phyloP scores from a whole-genome alignment of 768 basidiomycete species.

The Astraeus odoratus region DNA sequence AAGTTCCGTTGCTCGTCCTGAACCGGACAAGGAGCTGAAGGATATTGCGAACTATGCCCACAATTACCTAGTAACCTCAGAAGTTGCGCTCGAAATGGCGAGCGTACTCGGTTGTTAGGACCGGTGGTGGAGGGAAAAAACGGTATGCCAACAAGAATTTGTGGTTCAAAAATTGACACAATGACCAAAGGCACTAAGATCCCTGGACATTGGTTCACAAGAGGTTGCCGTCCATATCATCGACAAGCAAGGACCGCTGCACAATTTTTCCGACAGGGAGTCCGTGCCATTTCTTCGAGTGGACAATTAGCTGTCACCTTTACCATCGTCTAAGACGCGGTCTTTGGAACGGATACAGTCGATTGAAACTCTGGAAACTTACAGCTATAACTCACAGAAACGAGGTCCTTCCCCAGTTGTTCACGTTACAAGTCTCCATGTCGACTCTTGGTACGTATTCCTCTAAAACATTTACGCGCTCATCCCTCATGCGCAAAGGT shows the following conservation, averaged over 20 bases:
- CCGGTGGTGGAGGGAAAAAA: constrained; percentile 93
- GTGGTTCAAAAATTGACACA: constrained; percentile 5
- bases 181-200: constrained; percentile 67
- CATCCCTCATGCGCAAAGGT: constrained; percentile 30
- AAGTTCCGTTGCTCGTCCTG: constrained; percentile 76
- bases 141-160: constrained; percentile 39
- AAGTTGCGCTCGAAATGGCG: constrained; percentile 88
- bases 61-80: constrained; percentile 72
- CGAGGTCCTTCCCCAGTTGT: constrained; percentile 54
- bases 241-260: constrained; percentile 86
- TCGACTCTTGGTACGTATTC: constrained; percentile 53
- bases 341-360: constrained; percentile 23
- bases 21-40: constrained; percentile 79
- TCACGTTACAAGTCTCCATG: constrained; percentile 51
- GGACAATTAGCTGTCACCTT: too few relatives aligned
- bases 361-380: constrained; percentile 33
- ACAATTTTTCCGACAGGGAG: constrained; percentile 94
- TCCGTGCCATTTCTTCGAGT: constrained; percentile 31
- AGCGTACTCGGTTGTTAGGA: constrained; percentile 74
- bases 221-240: constrained; percentile 92
- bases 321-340: constrained; percentile 16
- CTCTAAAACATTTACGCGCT: background rate
- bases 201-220: constrained; percentile 88
- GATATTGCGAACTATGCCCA: constrained; percentile 94
- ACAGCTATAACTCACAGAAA: constrained; percentile 49